phyloP scores from a whole-genome alignment of 2,329 filamentous ascomycete genomes.

The Stemphylium vesicarium region DNA sequence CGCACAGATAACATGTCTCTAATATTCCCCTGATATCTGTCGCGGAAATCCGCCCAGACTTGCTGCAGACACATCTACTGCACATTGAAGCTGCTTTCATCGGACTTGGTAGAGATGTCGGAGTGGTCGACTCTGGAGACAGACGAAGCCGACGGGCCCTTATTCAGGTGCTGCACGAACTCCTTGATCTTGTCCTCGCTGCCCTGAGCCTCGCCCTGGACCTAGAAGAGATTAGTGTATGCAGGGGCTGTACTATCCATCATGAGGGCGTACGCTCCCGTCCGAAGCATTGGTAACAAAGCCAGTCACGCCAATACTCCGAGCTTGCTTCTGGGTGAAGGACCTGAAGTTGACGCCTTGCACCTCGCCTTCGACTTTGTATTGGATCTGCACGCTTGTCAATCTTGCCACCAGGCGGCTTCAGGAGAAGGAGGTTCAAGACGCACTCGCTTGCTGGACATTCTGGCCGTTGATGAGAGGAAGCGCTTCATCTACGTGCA shows the following conservation, averaged over 20 bases:
- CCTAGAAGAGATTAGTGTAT: constrained; percentile 58
- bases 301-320: constrained; percentile 53
- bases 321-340: constrained; percentile 54
- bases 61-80: constrained; percentile 17
- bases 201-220: constrained; percentile 89
- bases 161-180: constrained; percentile 76
- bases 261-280: constrained; percentile 46
- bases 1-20: too few species aligned
- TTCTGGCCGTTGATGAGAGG: constrained; percentile 37
- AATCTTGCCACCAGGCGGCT: constrained; percentile 16
- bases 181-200: constrained; percentile 67
- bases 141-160: constrained; percentile 73
- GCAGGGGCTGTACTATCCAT: neutral
- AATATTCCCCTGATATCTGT: too few species aligned
- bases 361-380: constrained; percentile 55
- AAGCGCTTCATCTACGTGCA: constrained; percentile 27
- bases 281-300: constrained; percentile 56
- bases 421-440: neutral
- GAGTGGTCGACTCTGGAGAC: constrained; percentile 77
- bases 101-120: constrained; percentile 68
- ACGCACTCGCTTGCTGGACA: constrained; percentile 46
- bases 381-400: constrained; percentile 51
- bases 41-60: too few species aligned
- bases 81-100: constrained; percentile 67
- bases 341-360: constrained; percentile 61